Evolutionary conservation across 495 filamentous ascomycete species (phyloP), one percentile per base, ranked within the genome.

Genomic region (Podospora pseudocomata): DNA sequence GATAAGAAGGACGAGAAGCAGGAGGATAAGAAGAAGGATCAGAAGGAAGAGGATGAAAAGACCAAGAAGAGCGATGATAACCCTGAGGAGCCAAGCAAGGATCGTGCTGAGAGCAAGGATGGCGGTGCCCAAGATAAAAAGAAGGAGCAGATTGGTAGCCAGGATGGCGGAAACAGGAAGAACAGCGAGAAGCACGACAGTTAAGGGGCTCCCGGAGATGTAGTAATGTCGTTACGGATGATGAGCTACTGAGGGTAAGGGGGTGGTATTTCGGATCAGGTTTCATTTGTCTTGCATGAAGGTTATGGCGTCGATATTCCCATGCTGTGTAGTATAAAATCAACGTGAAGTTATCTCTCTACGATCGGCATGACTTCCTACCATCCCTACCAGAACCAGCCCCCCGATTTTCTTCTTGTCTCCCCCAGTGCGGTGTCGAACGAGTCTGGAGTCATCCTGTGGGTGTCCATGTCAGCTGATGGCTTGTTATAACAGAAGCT

Each of bases 1-100:
- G 64, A 66, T 5, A 27, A 57, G 4, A 60, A 65, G 26, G 44
- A 62, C 26, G 56, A 53, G 16, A n/a, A 65, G 18, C 19, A 54
- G n/a, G 26, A 62, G 19, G 28, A 62, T 1, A 30, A 67, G 39
- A 58, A 39, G 34, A 44, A 65, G 5, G 63, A 68, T n/a, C 30
- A 65, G 57, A 34, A 66, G 0, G 23, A 54, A 19, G 53, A 60
- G 5, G 60, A 70, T 6, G 53, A 63, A 65, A 66, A 70, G 64
- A 20, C 23, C 16, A 18, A 66, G n/a, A 60, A 70, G 64, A 60
- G 18, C 7, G 55, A 64, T 30, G 30, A 63, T 15, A 63, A 20
- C 7, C 28, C 19, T 20, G 7, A n/a, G 30, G 59, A 28, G 4
- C 18, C 7, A 16, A 63, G 20, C n/a, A 18, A 63, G 9, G 18